Conservation (phyloP, 345 rosid genomes). For the Dimocarpus longan region DNA sequence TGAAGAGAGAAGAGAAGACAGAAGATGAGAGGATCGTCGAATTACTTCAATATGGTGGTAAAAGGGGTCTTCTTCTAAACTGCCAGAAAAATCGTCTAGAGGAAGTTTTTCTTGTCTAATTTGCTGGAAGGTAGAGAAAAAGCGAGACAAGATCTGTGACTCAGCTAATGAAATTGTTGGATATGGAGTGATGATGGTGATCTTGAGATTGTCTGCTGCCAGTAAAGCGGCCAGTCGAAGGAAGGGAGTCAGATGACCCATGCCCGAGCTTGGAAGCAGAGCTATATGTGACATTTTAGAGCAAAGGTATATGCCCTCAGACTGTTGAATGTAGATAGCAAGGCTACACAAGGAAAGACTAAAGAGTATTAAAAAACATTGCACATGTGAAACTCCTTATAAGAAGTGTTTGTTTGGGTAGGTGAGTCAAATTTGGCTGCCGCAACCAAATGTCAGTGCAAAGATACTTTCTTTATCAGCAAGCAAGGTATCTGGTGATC, state of each 20-base stretch:
- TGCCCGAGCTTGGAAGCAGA: constrained; percentile 46
- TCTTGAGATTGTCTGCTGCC: constrained; percentile 10
- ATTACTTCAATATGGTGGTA: constrained; percentile 32
- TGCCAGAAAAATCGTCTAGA: background rate
- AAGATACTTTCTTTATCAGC: background rate
- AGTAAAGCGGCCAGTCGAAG: constrained; percentile 41
- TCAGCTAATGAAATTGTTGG: constrained; percentile 42
- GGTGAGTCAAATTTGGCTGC: constrained; percentile 6
- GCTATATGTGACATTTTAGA: constrained; percentile 26
- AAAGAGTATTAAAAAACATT: background rate
- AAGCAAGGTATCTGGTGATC: too few species aligned
- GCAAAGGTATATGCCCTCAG: background rate
- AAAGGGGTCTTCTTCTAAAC: constrained; percentile 37
- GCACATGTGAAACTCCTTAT: background rate
- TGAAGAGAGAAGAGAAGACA: constrained; percentile 34
- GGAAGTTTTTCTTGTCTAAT: constrained; percentile 21
- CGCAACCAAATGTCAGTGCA: background rate
- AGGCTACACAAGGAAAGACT: too few species aligned
- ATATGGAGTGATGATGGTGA: constrained; percentile 37
- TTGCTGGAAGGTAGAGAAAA: constrained; percentile 33
- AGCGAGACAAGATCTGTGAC: constrained; percentile 23
- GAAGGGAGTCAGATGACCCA: constrained; percentile 51
- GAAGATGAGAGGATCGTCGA: constrained; percentile 31
- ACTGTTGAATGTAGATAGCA: background rate
- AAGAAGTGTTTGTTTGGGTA: background rate